Conservation (phyloP, 1,284 basidiomycete species). For the Gastroboletus turbinatus region DNA sequence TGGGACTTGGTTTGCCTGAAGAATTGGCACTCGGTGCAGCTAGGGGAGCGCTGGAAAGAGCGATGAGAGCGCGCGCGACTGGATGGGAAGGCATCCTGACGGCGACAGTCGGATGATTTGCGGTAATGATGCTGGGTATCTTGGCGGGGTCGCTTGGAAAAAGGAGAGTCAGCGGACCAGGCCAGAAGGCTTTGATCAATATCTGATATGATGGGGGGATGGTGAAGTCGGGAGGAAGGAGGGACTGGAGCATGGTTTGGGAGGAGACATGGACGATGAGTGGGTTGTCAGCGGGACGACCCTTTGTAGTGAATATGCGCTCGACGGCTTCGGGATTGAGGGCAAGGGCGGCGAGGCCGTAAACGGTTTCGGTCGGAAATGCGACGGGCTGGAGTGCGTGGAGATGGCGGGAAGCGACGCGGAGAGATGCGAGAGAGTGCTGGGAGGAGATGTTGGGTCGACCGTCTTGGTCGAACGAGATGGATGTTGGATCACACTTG, state of each 20-base stretch:
- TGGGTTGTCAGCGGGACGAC: constrained; percentile 94
- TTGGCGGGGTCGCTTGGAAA: constrained; percentile 71
- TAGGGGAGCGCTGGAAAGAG: constrained; percentile 71
- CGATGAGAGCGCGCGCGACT: constrained; percentile 88
- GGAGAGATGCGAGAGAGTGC: constrained; percentile 47
- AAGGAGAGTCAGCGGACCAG: constrained; percentile 89
- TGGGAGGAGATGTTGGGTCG: constrained; percentile 44
- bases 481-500: constrained; percentile 54
- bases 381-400: constrained; percentile 61
- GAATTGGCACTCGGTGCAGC: constrained; percentile 97
- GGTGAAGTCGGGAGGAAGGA: constrained; percentile 66
- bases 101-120: constrained; percentile 81
- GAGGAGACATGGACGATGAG: constrained; percentile 97
- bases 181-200: constrained; percentile 90
- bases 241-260: constrained; percentile 70
- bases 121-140: constrained; percentile 72
- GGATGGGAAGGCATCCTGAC: constrained; percentile 95
- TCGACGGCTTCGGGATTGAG: constrained; percentile 64
- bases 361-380: constrained; percentile 98
- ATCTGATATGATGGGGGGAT: constrained; percentile 65
- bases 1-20: constrained; percentile 93
- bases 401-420: constrained; percentile 50
- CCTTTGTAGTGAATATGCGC: constrained; percentile 88
- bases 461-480: constrained; percentile 47
- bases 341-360: constrained; percentile 91